phyloP scores from a whole-genome alignment of 2,329 filamentous ascomycete genomes.

The Rugonectria rugulosa region DNA sequence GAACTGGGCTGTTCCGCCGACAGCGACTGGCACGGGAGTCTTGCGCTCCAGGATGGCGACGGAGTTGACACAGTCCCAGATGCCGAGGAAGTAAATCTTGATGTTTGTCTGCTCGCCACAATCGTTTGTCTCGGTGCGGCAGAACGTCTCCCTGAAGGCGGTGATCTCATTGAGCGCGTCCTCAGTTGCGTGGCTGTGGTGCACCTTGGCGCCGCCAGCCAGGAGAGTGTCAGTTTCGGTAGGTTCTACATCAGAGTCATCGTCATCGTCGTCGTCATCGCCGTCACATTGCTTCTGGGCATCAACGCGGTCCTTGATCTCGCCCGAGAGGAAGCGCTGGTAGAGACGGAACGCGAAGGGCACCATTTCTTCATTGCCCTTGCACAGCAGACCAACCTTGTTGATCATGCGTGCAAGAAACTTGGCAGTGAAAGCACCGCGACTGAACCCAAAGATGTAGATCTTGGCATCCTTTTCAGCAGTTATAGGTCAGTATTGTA shows the following conservation, averaged over 20 bases:
- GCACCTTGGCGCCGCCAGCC: slow-evolving; percentile 7
- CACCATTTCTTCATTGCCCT: slow-evolving; percentile 60
- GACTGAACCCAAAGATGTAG: slow-evolving; percentile 60
- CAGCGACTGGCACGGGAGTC: slow-evolving; percentile 47
- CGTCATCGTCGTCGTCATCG: slow-evolving; percentile 18
- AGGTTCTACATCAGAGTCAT: slow-evolving; percentile 17
- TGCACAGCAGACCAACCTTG: slow-evolving; percentile 54
- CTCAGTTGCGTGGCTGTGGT: slow-evolving; percentile 35
- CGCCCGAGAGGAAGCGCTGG: slow-evolving; percentile 50
- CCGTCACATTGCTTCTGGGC: slow-evolving; percentile 20
- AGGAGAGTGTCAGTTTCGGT: neutral
- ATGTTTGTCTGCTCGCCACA: slow-evolving; percentile 45
- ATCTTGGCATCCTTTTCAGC: slow-evolving; percentile 51
- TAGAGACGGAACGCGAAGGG: slow-evolving; percentile 55
- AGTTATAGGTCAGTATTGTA: neutral
- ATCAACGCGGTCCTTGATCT: slow-evolving; percentile 43
- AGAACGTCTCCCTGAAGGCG: slow-evolving; percentile 58
- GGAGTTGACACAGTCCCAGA: slow-evolving; percentile 63
- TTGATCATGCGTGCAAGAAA: slow-evolving; percentile 59
- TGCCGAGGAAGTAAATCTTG: slow-evolving; percentile 61
- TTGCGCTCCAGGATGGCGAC: slow-evolving; percentile 52
- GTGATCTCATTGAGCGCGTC: slow-evolving; percentile 47
- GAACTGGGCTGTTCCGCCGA: slow-evolving; percentile 51
- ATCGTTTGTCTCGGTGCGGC: slow-evolving; percentile 45
- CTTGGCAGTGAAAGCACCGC: slow-evolving; percentile 59